Evolutionary conservation across 2,329 filamentous ascomycete genomes (phyloP), one percentile per base, ranked within the genome.

Genomic region (Parastagonospora nodorum): DNA sequence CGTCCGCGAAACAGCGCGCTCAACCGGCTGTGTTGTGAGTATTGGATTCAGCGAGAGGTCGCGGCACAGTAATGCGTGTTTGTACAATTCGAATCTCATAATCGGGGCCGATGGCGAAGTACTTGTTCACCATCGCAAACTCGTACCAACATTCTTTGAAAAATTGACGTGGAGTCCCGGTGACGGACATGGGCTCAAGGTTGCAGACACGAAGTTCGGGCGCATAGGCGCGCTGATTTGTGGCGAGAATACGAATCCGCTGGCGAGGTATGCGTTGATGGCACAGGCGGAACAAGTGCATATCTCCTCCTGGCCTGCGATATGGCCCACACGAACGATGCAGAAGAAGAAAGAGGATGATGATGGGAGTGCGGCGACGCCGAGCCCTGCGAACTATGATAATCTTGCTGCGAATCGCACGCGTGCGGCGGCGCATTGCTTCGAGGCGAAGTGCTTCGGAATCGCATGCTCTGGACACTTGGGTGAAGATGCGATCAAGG

Each of bases 391-490:
- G 56, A 79, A 82, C 37, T 84, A 83, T 54, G 79, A 84, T 54
- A 83, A 84, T 51, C 68, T 83, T 1, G 71, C 77, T 0, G 81
- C 81, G 0, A 84, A 84, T 53, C 69, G 75, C n/a, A 80, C 72
- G 0, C 69, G 82, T 2, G 77, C 79, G 2, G 80, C 80, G 0
- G 80, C 80, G 0, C 81, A 84, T 60, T 84, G 81, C 54, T 84
- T 85, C 54, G 82, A 84, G 48, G 81, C 79, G 0, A 84, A 84
- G 55, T 80, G 77, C 37, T 84, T 84, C 40, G 82, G 81, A 0
- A 75, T 84, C 1, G 61, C 82, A 12, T 81, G 79, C 53, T 73
- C 78, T 0, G 77, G 76, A 0, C 60, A 74, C 16, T 63, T 84
- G 0, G 77, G 74, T 15, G 37, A 73, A 0, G 69, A 76, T 12